A percentile compares a stretch with the other conserved stretches of the same genome.
phyloP scores from a whole-genome alignment of 2,329 filamentous ascomycete species.

The Fusarium acutatum region DNA sequence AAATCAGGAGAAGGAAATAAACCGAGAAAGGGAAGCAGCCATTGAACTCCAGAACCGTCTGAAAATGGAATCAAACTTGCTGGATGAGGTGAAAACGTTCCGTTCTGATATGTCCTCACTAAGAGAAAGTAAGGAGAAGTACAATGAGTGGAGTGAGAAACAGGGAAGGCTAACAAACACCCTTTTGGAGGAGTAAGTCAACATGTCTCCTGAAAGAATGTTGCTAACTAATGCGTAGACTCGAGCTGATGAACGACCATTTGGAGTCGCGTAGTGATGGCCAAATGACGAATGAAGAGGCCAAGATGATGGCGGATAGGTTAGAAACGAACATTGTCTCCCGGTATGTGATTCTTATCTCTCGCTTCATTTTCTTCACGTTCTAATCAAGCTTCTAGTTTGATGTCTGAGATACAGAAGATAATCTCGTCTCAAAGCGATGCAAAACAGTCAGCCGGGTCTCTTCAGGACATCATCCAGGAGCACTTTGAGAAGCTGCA shows the following conservation, averaged over 20 bases:
- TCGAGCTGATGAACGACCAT: slow-evolving; percentile 19
- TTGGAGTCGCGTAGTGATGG: neutral
- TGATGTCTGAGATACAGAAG: slow-evolving; percentile 25
- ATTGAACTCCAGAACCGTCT: slow-evolving; percentile 16
- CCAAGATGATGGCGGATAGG: slow-evolving; percentile 9
- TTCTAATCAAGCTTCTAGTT: slow-evolving; percentile 2
- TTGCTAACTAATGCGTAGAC: slow-evolving; percentile 17
- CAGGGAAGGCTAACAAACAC: neutral
- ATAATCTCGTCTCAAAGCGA: slow-evolving; percentile 13
- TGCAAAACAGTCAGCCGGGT: slow-evolving; percentile 1
- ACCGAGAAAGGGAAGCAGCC: neutral
- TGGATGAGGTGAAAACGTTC: slow-evolving; percentile 15
- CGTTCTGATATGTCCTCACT: slow-evolving; percentile 35
- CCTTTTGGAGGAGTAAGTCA: slow-evolving; percentile 34
- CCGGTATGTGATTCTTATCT: slow-evolving; percentile 11
- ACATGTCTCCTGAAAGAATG: neutral
- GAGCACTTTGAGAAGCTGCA: slow-evolving; percentile 16
- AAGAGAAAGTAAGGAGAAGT: slow-evolving; percentile 3
- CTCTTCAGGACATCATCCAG: neutral
- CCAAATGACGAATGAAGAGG: neutral
- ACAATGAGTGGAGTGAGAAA: neutral
- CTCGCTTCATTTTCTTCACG: neutral
- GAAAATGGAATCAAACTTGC: slow-evolving; percentile 14
- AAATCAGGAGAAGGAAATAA: slow-evolving; percentile 31
- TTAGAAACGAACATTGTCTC: slow-evolving; percentile 30